Conservation (phyloP, 164 flowering plant genomes). For the Chimonanthus salicifolius region DNA sequence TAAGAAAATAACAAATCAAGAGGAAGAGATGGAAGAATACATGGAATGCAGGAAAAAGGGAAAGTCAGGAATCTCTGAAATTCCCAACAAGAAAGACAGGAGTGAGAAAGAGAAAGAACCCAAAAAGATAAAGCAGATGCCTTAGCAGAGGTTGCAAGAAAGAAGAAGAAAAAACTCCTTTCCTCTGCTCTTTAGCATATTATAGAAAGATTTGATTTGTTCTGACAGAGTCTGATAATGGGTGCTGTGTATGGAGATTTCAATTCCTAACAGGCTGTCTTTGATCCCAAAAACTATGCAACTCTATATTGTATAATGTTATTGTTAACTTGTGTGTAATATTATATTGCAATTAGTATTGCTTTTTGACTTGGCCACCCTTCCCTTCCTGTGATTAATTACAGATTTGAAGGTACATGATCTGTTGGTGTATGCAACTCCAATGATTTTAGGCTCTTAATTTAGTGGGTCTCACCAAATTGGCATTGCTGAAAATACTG, state of each 20-base stretch:
- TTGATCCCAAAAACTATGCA: conserved; percentile 10
- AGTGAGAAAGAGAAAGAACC: conserved; percentile 6
- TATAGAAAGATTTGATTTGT: conserved; percentile 4
- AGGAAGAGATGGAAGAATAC: background rate
- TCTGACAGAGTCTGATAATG: conserved; percentile 3
- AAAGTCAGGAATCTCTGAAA: background rate
- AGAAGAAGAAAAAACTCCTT: conserved; percentile 2
- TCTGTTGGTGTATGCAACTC: background rate
- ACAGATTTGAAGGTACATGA: background rate
- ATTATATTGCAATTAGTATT: background rate
- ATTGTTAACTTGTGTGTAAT: too few species aligned
- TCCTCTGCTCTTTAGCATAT: background rate
- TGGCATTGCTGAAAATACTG: background rate
- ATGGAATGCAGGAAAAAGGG: background rate
- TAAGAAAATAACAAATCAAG: background rate
- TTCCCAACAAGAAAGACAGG: conserved; percentile 4
- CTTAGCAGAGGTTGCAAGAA: conserved; percentile 6
- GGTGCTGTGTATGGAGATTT: background rate
- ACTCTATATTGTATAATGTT: background rate
- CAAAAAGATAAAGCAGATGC: conserved; percentile 8
- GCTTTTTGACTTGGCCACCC: background rate
- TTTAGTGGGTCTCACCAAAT: background rate
- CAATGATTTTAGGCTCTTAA: too few species aligned
- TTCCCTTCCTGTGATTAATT: background rate
- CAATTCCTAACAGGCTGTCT: conserved; percentile 12